Percentiles rank a stretch among this genome's conserved stretches.
Conservation (phyloP, 2,329 filamentous ascomycete genomes). For the Neospermospora avenae region DNA sequence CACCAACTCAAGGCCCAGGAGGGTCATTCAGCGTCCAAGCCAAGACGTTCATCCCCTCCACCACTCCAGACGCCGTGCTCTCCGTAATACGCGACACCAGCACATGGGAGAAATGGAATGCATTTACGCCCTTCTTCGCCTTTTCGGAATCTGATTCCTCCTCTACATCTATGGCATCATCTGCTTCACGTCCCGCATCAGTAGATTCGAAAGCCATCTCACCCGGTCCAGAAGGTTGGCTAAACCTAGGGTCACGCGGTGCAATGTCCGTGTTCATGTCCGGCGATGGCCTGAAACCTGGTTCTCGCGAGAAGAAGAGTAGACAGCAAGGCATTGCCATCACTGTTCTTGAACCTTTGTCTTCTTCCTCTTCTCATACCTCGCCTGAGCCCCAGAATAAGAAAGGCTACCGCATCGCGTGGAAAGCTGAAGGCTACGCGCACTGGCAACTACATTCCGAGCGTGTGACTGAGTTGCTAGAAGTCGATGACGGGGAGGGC, state of each 20-base stretch:
- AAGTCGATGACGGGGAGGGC: slow-evolving; percentile 36
- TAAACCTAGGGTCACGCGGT: slow-evolving; percentile 16
- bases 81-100: slow-evolving; percentile 23
- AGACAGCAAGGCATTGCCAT: slow-evolving; percentile 17
- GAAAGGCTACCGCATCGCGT: slow-evolving; percentile 36
- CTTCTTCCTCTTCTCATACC: neutral
- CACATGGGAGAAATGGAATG: slow-evolving; percentile 38
- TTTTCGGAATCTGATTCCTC: slow-evolving; percentile 44
- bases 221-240: slow-evolving; percentile 23
- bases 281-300: slow-evolving; percentile 20
- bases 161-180: slow-evolving; percentile 35
- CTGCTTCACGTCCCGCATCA: neutral
- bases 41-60: slow-evolving; percentile 17
- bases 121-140: slow-evolving; percentile 58
- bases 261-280: slow-evolving; percentile 25
- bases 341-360: slow-evolving; percentile 13
- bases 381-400: neutral
- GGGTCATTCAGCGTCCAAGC: slow-evolving; percentile 25
- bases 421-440: slow-evolving; percentile 37
- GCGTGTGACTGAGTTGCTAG: slow-evolving; percentile 45
- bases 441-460: slow-evolving; percentile 38
- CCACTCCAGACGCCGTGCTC: slow-evolving; percentile 16
- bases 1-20: slow-evolving; percentile 23
- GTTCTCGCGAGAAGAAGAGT: slow-evolving; percentile 9
- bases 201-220: neutral